Percentiles rank a stretch among this genome's conserved stretches.
Conservation (phyloP, 208 protist genomes). For the Acanthamoeba triangularis region DNA sequence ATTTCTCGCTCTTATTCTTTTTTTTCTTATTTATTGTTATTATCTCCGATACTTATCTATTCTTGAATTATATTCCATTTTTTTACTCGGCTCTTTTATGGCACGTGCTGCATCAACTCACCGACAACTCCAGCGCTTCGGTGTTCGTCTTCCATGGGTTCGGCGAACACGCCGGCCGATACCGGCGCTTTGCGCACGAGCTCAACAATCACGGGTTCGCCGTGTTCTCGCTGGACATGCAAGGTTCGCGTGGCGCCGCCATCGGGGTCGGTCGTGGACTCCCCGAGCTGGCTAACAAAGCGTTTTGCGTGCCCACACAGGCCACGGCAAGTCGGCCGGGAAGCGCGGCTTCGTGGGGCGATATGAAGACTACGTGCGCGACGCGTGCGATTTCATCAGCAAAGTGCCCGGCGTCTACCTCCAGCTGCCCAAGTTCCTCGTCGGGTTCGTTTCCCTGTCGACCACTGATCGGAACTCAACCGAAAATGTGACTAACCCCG, state of each 20-base stretch:
- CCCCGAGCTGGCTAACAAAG: too few species aligned
- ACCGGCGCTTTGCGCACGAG: background rate
- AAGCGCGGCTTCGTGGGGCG: background rate
- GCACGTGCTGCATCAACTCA: too few species aligned
- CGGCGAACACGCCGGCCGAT: constrained; percentile 16
- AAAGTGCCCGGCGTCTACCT: background rate
- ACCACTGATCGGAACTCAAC: background rate
- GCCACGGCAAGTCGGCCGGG: background rate
- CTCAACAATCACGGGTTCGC: background rate
- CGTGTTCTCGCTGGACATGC: background rate
- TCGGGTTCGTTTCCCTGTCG: background rate
- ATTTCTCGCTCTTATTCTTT: background rate
- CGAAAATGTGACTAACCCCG: background rate
- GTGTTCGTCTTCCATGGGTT: constrained; percentile 15
- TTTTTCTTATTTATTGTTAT: background rate
- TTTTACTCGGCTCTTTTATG: background rate
- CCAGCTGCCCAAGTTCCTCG: constrained; percentile 19
- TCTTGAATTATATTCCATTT: background rate
- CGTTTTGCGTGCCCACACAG: background rate
- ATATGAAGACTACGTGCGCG: background rate
- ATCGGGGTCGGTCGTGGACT: too few species aligned
- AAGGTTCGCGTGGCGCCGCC: background rate
- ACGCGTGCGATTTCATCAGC: constrained; percentile 26
- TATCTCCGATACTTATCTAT: background rate
- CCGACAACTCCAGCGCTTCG: background rate